A percentile compares a stretch with the other conserved stretches of the same genome.
These are phyloP conservation scores for Stentor coeruleus DNA, from an alignment of 73 alveolate genomes.

Conservation along the genomic window DNA sequence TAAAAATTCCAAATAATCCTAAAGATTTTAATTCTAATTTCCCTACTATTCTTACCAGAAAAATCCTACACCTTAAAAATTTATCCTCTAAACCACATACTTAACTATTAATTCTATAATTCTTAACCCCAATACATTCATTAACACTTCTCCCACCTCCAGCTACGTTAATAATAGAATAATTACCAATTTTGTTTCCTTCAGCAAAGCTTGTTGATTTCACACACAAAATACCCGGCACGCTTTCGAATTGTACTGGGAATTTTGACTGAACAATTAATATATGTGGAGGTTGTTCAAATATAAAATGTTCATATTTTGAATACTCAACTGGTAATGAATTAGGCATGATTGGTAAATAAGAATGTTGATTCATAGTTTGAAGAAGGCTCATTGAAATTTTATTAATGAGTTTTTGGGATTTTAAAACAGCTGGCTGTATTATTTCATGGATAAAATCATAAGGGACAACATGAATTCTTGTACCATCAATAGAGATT, in stretches of 20 bases:
- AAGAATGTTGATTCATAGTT: not conserved
- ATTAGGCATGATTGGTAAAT: not conserved
- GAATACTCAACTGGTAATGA: not conserved
- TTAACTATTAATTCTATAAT: not conserved
- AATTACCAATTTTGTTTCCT: not conserved
- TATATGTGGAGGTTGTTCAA: not conserved
- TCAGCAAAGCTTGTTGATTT: not conserved
- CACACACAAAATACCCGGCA: not conserved
- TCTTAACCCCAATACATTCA: not conserved
- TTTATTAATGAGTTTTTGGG: not conserved
- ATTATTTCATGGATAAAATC: not conserved
- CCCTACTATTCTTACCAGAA: no score
- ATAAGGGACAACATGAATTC: not conserved
- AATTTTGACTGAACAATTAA: not conserved
- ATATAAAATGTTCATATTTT: not conserved
- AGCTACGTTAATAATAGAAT: not conserved
- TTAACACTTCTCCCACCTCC: no score
- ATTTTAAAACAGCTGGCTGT: no score
- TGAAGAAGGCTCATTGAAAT: not conserved
- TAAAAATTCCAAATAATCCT: no score
- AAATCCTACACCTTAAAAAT: no score
- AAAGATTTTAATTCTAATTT: no score
- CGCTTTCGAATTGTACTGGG: not conserved
- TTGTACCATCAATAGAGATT: not conserved
- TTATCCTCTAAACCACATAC: no score